Evolutionary conservation across 2,329 filamentous ascomycete species (phyloP).

Genomic region (Massarina eburnea): DNA sequence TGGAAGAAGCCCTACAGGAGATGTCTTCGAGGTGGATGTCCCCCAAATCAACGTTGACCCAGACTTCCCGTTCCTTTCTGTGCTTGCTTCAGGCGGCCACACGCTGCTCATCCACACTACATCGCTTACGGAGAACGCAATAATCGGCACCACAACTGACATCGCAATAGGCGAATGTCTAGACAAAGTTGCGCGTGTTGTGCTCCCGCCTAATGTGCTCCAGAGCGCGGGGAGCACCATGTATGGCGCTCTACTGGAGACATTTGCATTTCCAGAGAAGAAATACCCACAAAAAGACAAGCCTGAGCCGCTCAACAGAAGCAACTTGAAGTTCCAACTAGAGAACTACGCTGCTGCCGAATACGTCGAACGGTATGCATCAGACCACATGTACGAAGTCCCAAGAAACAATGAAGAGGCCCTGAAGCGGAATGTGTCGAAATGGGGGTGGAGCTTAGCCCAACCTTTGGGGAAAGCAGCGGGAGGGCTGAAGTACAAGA

Average conservation of each 20-base stretch:
- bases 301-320: conserved; percentile 17
- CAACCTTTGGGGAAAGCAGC: conserved; percentile 63
- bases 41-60: conserved; percentile 43
- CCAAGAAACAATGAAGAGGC: conserved; percentile 62
- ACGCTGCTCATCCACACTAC: conserved; percentile 79
- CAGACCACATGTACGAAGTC: conserved; percentile 57
- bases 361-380: conserved; percentile 7
- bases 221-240: conserved; percentile 63
- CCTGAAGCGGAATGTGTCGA: conserved; percentile 48
- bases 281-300: conserved; percentile 32
- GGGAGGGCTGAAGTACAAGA: conserved; percentile 35
- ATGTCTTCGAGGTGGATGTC: conserved; percentile 3
- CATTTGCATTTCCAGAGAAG: conserved; percentile 68
- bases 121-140: conserved; percentile 67
- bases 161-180: conserved; percentile 87
- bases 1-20: conserved; percentile 1
- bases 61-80: conserved; percentile 79
- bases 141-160: conserved; percentile 74
- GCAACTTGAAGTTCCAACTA: no score
- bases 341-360: no score
- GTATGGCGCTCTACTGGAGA: conserved; percentile 79
- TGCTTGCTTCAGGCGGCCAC: conserved; percentile 91
- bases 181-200: conserved; percentile 79
- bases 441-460: conserved; percentile 68
- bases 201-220: conserved; percentile 67